Evolutionary conservation across 1,284 basidiomycete species (phyloP).

Genomic region (Inonotus hispidus): DNA sequence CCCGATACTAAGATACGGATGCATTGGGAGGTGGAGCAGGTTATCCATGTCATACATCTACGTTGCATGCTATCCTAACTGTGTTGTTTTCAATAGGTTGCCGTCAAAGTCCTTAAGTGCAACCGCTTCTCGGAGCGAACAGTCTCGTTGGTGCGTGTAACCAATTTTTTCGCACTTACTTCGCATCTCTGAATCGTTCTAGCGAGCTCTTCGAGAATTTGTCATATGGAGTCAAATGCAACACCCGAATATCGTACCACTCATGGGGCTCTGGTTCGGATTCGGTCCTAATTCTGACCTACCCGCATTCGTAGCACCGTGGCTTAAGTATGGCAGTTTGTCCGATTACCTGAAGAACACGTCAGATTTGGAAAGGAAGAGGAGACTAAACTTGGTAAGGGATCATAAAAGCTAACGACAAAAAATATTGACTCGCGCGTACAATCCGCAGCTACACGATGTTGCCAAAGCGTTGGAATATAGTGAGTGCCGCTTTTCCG

Average conservation of each 20-base stretch:
- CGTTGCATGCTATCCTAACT: background rate
- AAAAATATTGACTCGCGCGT: background rate
- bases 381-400: background rate
- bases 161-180: background rate
- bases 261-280: background rate
- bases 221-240: background rate
- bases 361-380: background rate
- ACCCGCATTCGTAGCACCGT: background rate
- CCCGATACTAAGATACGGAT: background rate
- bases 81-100: background rate
- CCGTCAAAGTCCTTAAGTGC: background rate
- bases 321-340: background rate
- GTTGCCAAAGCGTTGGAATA: background rate
- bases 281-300: background rate
- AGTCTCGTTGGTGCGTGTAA: background rate
- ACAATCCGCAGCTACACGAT: background rate
- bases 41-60: background rate
- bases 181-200: background rate
- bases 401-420: background rate
- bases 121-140: background rate
- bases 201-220: background rate
- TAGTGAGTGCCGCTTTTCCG: too few species aligned
- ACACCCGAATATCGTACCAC: background rate
- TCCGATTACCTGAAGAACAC: background rate
- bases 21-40: background rate